phyloP scores from a whole-genome alignment of 495 filamentous ascomycete species.

The Hypoxylon fuscum region DNA sequence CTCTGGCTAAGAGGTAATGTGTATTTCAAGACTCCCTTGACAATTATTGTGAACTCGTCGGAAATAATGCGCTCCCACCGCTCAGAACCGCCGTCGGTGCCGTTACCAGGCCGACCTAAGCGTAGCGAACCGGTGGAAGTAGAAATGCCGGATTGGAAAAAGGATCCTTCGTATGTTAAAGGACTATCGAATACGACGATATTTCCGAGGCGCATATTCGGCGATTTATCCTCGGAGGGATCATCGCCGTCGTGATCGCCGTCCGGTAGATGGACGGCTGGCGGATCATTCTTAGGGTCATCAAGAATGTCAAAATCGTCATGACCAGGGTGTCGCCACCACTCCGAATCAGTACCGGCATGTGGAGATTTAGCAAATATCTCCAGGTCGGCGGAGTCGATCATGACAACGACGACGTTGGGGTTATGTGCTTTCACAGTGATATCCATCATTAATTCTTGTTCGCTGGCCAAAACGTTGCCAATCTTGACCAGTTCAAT shows the following conservation, averaged over 20 bases:
- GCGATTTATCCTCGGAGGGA: slow-evolving; percentile 67
- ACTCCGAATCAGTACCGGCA: slow-evolving; percentile 76
- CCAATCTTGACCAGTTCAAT: slow-evolving; percentile 79
- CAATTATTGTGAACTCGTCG: slow-evolving; percentile 90
- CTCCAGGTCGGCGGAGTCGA: slow-evolving; percentile 85
- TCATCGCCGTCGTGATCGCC: slow-evolving; percentile 52
- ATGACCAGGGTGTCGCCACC: slow-evolving; percentile 69
- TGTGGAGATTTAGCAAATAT: slow-evolving; percentile 93
- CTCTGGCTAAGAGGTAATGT: slow-evolving; percentile 81
- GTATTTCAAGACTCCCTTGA: slow-evolving; percentile 90
- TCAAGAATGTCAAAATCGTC: slow-evolving; percentile 47
- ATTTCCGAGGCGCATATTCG: slow-evolving; percentile 88
- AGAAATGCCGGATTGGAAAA: slow-evolving; percentile 71
- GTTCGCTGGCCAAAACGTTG: slow-evolving; percentile 90
- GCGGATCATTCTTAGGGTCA: slow-evolving; percentile 72
- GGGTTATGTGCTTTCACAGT: slow-evolving; percentile 90
- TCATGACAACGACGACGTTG: slow-evolving; percentile 84
- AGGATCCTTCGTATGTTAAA: slow-evolving; percentile 86
- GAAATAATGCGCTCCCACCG: slow-evolving; percentile 91
- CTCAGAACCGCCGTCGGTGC: slow-evolving; percentile 84
- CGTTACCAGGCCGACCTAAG: slow-evolving; percentile 83
- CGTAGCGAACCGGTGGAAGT: slow-evolving; percentile 83
- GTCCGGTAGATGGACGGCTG: slow-evolving; percentile 48
- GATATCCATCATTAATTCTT: slow-evolving; percentile 95
- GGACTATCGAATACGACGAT: slow-evolving; percentile 88